phyloP scores from a whole-genome alignment of 768 basidiomycete genomes.

The Calvatia gigantea region DNA sequence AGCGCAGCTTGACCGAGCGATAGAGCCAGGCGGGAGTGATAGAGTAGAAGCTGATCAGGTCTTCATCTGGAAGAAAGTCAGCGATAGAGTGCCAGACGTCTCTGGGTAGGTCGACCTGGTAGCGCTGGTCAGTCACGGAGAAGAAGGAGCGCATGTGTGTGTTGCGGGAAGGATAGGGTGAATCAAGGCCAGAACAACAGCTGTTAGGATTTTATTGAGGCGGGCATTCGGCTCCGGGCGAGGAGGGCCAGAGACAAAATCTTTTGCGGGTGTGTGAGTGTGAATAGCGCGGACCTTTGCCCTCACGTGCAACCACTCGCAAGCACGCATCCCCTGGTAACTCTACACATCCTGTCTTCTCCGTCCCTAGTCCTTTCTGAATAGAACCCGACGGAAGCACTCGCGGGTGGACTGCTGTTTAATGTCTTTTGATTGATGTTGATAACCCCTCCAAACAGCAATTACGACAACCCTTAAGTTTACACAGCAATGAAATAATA shows the following conservation, averaged over 20 bases:
- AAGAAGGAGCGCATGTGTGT: background rate
- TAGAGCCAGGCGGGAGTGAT: constrained; percentile 32
- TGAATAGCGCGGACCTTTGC: background rate
- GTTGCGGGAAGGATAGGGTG: background rate
- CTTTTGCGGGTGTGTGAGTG: background rate
- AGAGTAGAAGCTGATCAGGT: constrained; percentile 21
- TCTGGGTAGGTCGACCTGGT: constrained; percentile 20
- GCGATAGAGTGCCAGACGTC: constrained; percentile 32
- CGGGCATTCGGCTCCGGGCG: constrained; percentile 5
- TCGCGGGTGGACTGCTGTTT: too few relatives aligned
- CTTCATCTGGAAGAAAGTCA: constrained; percentile 24
- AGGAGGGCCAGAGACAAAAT: background rate
- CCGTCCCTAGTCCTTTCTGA: too few relatives aligned
- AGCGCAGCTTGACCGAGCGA: constrained; percentile 27
- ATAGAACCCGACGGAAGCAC: too few relatives aligned
- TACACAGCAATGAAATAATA: too few relatives aligned
- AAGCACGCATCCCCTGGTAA: too few relatives aligned
- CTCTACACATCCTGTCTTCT: too few relatives aligned
- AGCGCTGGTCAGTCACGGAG: background rate
- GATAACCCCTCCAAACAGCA: too few relatives aligned
- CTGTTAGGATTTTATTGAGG: constrained; percentile 5
- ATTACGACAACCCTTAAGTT: too few relatives aligned
- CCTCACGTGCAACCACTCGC: too few relatives aligned
- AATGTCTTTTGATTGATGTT: too few relatives aligned
- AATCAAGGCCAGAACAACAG: background rate